Conservation (phyloP, 345 rosid species). For the Anacardium occidentale region DNA sequence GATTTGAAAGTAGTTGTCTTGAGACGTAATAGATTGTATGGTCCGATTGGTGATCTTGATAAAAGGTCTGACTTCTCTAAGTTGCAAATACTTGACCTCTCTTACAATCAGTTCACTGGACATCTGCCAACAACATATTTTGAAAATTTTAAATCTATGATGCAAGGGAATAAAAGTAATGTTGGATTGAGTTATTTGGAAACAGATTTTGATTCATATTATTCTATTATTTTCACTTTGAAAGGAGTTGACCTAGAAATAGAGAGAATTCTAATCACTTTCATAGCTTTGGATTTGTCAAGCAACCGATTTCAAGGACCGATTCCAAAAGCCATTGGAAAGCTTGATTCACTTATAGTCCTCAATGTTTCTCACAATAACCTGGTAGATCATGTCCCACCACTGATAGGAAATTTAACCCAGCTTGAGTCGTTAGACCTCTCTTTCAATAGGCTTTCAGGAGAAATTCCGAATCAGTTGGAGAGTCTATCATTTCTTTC, state of each 20-base stretch:
- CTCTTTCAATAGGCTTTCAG: conserved; percentile 16
- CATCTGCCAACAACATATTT: neutral
- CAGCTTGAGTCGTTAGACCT: conserved; percentile 21
- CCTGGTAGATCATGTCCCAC: conserved; percentile 13
- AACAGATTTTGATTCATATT: neutral
- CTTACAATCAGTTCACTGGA: conserved; percentile 12
- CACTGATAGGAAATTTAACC: neutral
- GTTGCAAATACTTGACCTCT: conserved; percentile 8
- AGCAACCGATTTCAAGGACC: conserved; percentile 10
- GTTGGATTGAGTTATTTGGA: too few species aligned
- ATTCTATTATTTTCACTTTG: neutral
- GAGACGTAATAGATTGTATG: neutral
- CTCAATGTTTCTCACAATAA: conserved; percentile 18
- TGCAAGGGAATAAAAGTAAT: neutral
- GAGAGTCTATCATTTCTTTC: neutral
- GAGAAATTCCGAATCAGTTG: conserved; percentile 13
- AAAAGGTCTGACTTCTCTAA: neutral
- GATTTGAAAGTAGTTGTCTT: conserved; percentile 3
- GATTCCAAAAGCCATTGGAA: neutral
- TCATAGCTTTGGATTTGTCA: conserved; percentile 10
- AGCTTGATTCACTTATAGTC: conserved; percentile 1
- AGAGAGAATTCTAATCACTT: neutral
- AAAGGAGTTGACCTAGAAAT: neutral
- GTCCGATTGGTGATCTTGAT: neutral
- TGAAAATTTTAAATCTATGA: conserved; percentile 9